A percentile compares a stretch with the other conserved stretches of the same genome.
phyloP scores from a whole-genome alignment of 1,139 yeast genomes.

The Taiozyma sp. region DNA sequence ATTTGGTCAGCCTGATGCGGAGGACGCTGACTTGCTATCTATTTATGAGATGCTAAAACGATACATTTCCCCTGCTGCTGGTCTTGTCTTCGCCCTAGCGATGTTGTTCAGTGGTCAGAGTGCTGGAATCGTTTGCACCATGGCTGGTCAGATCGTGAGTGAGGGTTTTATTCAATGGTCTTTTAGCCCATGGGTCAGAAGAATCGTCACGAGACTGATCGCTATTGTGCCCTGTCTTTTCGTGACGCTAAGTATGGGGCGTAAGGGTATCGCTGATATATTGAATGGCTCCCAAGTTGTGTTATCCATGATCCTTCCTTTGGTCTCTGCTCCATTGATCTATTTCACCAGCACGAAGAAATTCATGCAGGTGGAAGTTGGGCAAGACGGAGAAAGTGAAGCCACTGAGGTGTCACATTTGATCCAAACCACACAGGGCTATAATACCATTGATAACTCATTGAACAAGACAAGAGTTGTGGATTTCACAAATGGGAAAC shows the following conservation, averaged over 20 bases:
- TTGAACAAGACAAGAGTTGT: slow-evolving; percentile 14
- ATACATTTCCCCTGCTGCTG: slow-evolving; percentile 87
- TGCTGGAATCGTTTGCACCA: slow-evolving; percentile 96
- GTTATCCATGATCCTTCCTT: slow-evolving; percentile 75
- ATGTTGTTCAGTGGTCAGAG: slow-evolving; percentile 93
- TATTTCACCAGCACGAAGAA: slow-evolving; percentile 72
- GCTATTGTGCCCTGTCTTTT: slow-evolving; percentile 87
- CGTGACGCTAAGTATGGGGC: slow-evolving; percentile 73
- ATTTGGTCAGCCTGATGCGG: slow-evolving; percentile 63
- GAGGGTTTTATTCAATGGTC: slow-evolving; percentile 91
- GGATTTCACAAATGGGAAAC: slow-evolving; percentile 65
- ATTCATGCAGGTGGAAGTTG: slow-evolving; percentile 64
- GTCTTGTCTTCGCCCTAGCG: slow-evolving; percentile 87
- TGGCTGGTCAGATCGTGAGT: slow-evolving; percentile 95
- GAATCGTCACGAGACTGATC: slow-evolving; percentile 74
- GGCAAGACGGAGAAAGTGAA: slow-evolving; percentile 14
- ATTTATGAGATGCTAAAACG: slow-evolving; percentile 69
- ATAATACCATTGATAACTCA: slow-evolving; percentile 1
- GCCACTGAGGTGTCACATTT: neutral
- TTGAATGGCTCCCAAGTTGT: slow-evolving; percentile 88
- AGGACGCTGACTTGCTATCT: slow-evolving; percentile 80
- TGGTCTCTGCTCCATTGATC: slow-evolving; percentile 85
- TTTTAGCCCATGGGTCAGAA: slow-evolving; percentile 78
- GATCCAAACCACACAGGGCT: neutral
- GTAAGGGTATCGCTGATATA: slow-evolving; percentile 77